A percentile compares a stretch with the other conserved stretches of the same genome.
phyloP scores from a whole-genome alignment of 345 rosid genomes.

The Rhizophora apiculata region DNA sequence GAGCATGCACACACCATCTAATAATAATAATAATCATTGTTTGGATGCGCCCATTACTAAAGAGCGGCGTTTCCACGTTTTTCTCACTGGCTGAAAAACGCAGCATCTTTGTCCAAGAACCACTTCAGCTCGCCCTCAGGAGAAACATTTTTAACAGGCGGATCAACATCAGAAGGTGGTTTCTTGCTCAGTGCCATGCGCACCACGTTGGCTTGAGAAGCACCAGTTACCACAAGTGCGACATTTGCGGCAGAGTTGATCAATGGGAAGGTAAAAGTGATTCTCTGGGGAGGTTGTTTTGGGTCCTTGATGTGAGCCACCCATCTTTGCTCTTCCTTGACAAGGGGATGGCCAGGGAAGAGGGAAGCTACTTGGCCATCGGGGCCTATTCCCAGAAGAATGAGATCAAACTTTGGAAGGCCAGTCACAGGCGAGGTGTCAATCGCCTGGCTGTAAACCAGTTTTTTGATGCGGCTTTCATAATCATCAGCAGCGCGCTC shows the following conservation, averaged over 20 bases:
- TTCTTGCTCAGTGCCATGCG: slow-evolving; percentile 42
- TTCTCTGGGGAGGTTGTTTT: slow-evolving; percentile 82
- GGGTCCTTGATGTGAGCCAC: slow-evolving; percentile 68
- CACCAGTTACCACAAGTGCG: slow-evolving; percentile 72
- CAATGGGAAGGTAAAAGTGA: slow-evolving; percentile 79
- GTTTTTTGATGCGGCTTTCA: slow-evolving; percentile 63
- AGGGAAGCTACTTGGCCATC: slow-evolving; percentile 88
- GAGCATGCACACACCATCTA: no score
- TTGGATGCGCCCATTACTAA: no score
- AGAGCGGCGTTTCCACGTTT: no score
- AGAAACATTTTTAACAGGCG: slow-evolving; percentile 60
- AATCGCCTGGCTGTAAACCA: slow-evolving; percentile 40
- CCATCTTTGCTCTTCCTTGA: slow-evolving; percentile 71
- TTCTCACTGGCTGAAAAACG: neutral
- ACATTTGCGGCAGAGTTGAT: slow-evolving; percentile 70
- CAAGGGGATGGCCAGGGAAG: slow-evolving; percentile 72
- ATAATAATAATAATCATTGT: no score
- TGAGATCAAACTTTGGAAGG: slow-evolving; percentile 76
- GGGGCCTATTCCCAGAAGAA: slow-evolving; percentile 90
- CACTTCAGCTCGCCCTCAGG: slow-evolving; percentile 78
- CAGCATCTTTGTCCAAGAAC: slow-evolving; percentile 80
- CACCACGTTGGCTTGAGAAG: slow-evolving; percentile 61
- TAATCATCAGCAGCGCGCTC: slow-evolving; percentile 91
- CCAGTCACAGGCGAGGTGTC: slow-evolving; percentile 46
- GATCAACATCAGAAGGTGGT: slow-evolving; percentile 27